Evolutionary conservation across 2,329 filamentous ascomycete species (phyloP).

Genomic region (Fusarium anguioides): DNA sequence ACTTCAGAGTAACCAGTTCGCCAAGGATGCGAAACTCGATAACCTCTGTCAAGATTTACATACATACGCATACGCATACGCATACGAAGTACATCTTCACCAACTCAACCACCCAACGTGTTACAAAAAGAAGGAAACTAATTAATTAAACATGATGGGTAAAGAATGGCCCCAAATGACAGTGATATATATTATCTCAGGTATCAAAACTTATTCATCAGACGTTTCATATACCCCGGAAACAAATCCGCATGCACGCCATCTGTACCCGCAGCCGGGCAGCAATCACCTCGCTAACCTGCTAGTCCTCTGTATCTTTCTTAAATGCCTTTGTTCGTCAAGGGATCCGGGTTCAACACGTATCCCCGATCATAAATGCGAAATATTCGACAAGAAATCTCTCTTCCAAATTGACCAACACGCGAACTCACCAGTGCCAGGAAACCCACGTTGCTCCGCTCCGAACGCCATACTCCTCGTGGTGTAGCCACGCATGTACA

Average conservation of each 20-base stretch:
- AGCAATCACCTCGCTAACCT: constrained; percentile 17
- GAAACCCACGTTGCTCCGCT: constrained; percentile 26
- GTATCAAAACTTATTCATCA: constrained; percentile 44
- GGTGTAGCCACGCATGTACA: constrained; percentile 29
- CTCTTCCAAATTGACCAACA: constrained; percentile 15
- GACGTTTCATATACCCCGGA: constrained; percentile 27
- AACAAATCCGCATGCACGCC: constrained; percentile 34
- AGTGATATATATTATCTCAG: constrained; percentile 46
- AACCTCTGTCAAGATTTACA: too few species aligned
- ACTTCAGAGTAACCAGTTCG: neutral
- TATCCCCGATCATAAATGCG: constrained; percentile 32
- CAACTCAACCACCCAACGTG: too few species aligned
- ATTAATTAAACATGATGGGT: neutral
- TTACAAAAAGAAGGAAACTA: neutral
- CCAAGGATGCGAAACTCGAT: neutral
- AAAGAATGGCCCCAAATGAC: constrained; percentile 8
- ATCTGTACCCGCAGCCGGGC: constrained; percentile 11
- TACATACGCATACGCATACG: neutral
- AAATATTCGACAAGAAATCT: constrained; percentile 26
- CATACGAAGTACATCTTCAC: neutral
- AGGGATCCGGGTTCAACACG: constrained; percentile 18
- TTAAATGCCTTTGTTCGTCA: constrained; percentile 28
- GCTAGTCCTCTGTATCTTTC: constrained; percentile 17
- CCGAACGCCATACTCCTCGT: constrained; percentile 44
- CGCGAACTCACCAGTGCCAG: constrained; percentile 6